Base-by-base conservation (phyloP, 2,329 filamentous ascomycete species). In the Elsinoe australis region DNA sequence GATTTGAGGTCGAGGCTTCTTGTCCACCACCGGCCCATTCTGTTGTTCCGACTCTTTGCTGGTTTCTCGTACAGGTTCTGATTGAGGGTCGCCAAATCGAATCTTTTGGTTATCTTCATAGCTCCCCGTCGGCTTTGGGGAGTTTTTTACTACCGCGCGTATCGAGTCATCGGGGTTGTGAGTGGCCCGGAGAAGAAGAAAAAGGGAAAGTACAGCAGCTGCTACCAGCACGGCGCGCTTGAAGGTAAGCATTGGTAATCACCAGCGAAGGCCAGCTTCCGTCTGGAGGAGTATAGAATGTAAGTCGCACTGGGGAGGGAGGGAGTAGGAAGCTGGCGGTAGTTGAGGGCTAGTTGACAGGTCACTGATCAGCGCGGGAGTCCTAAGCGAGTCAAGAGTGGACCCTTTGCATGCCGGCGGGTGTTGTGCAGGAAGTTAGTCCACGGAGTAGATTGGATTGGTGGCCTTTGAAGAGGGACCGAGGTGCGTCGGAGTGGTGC, bases 161-260 rank as follows among this genome's bases (percentile, higher is more conserved):
- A 53, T 55, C 51, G 56, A 57, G 57, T 59, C 64, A 50, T 61
- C 32, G 14, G 39, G 29, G 4, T 53, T 45, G 61, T 82, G 79
- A 35, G 79, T 74, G 51, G 77, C 76, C 52, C 79, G 79, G 55
- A 87, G 73, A 53, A 90, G 68, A 68, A 82, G 80, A 67, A 89
- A 72, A 59, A 85, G 71, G 21, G 79, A 76, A 57, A 90, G 66
- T 54, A 89, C 67, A 61, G 82, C 76, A 57, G 78, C 75, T 39
- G 87, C 85, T 49, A 82, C 75, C 57, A 87, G 69, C 53, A 94
- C 65, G 60, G 85, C 84, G 67, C 85, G 83, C 61, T 81, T 79
- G 62, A 85, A 86, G 60, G 84, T 85, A 64, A 89, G 75, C 87
- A 94, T 94, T 51, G 61, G 26, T 19, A 15, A 48, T 26, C 15